A percentile compares a stretch with the other conserved stretches of the same genome.
Conservation (phyloP, 768 basidiomycete genomes). For the Trametes villosa region DNA sequence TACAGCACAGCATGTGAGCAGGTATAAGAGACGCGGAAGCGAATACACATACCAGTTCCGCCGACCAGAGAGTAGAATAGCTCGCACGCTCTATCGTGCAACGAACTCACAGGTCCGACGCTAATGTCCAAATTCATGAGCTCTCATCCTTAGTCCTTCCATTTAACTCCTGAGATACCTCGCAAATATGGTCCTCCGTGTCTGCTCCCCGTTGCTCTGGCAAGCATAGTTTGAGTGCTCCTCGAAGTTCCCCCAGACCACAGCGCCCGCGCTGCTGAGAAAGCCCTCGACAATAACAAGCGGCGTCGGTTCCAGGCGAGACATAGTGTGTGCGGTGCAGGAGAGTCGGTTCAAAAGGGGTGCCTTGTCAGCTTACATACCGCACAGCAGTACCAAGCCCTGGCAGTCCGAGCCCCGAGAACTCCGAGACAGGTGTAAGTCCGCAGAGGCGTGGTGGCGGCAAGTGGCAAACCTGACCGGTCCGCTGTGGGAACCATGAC, state of each 20-base stretch:
- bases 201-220: conserved; percentile 10
- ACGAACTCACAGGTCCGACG: conserved; percentile 54
- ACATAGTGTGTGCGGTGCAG: neutral
- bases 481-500: neutral
- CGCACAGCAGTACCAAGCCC: neutral
- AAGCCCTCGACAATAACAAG: conserved; percentile 56
- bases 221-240: conserved; percentile 36
- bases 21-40: neutral
- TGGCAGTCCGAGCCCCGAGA: neutral
- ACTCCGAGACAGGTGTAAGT: neutral
- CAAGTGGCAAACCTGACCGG: neutral
- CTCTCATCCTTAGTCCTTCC: neutral
- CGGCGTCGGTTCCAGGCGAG: conserved; percentile 30
- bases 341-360: neutral
- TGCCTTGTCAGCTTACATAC: neutral
- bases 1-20: conserved; percentile 13
- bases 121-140: conserved; percentile 28
- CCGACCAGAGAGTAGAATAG: conserved; percentile 51
- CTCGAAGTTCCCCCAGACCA: conserved; percentile 47
- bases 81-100: conserved; percentile 59
- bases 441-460: no score
- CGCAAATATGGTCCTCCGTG: conserved; percentile 36
- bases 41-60: conserved; percentile 41
- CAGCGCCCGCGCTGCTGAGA: conserved; percentile 41
- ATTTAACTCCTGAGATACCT: conserved; percentile 21